These are phyloP conservation scores for Xylariaceae sp. DNA, from an alignment of 2,329 filamentous ascomycete genomes.

Conservation along the genomic window DNA sequence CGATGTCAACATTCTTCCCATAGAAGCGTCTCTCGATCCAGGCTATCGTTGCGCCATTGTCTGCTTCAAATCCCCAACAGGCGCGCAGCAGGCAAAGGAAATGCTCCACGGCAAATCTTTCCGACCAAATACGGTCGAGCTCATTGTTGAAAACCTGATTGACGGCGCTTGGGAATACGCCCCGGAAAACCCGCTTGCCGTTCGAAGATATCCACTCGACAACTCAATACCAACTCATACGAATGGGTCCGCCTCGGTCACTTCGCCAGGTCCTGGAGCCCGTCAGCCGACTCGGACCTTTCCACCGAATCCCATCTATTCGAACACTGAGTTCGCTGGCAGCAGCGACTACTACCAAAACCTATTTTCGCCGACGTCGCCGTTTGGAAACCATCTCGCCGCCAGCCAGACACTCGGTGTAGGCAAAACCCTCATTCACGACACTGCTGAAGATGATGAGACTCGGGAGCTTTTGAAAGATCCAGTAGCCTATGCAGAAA, in stretches of 20 bases:
- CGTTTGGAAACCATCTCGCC: slow-evolving; percentile 62
- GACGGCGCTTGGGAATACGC: slow-evolving; percentile 29
- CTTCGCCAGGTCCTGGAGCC: slow-evolving; percentile 42
- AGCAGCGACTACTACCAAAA: slow-evolving; percentile 55
- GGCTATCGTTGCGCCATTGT: slow-evolving; percentile 49
- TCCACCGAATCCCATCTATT: slow-evolving; percentile 50
- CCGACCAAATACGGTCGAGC: slow-evolving; percentile 44
- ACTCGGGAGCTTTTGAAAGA: slow-evolving; percentile 68
- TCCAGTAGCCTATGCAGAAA: slow-evolving; percentile 68
- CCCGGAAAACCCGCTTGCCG: slow-evolving; percentile 13
- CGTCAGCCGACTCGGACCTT: slow-evolving; percentile 58
- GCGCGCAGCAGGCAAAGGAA: slow-evolving; percentile 51
- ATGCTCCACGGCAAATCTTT: slow-evolving; percentile 54
- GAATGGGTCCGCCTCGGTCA: slow-evolving; percentile 38
- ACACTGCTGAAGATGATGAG: slow-evolving; percentile 64
- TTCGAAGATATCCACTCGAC: slow-evolving; percentile 51
- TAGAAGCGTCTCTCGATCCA: slow-evolving; percentile 45
- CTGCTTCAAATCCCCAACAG: slow-evolving; percentile 47
- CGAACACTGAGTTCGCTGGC: slow-evolving; percentile 49
- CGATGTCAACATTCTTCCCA: slow-evolving; percentile 46
- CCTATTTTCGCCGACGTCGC: slow-evolving; percentile 68
- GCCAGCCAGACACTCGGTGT: slow-evolving; percentile 53
- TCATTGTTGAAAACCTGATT: slow-evolving; percentile 58
- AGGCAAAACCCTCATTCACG: slow-evolving; percentile 68
- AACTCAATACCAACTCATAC: slow-evolving; percentile 36